Base-by-base conservation (phyloP, 768 basidiomycete species). In the Dioszegia aurantiaca region DNA sequence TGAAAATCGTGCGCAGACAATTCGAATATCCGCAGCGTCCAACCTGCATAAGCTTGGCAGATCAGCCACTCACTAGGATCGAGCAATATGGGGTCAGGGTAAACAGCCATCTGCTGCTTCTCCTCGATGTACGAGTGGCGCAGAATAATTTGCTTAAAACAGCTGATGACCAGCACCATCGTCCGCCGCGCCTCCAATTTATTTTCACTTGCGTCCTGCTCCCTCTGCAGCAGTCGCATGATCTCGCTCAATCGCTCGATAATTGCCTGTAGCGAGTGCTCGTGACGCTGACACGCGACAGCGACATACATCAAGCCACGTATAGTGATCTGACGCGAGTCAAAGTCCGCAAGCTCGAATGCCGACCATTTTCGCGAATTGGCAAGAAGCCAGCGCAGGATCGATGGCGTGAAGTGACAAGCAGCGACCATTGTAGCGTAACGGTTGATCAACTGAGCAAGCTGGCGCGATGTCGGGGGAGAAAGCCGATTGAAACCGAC, bases 401-500 rank as follows among this genome's bases (percentile, higher is more conserved):
- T 69, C 0, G 80, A 75, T 0, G 85, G 83, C 44, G 87, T 84
- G 43, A 95, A 82, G 64, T 85, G 82, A 41, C 88, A 80, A 3
- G 84, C 85, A 26, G 89, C 79, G 4, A 86, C 83, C 62, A 87
- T 79, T 11, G 87, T 85, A 47, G 83, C 84, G 66, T 89, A 84
- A 9, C 91, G 84, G 75, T 95, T 95, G 75, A 86, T 84, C 31
- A 94, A 80, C 81, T 85, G 85, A 0, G 89, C 87, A 1, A 88
- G 79, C 36, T 87, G 83, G 31, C 81, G 78, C 2, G 72, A 60
- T 0, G 80, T 77, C 0, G 86, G 84, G 4, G 82, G 83, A 2
- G 71, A 77, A 1, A 75, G 73, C 40, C 83, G 82, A 2, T 82
- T 82, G 77, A 87, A 88, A 1, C 84, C 80, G 6, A 90, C 81